Evolutionary conservation across 2,329 filamentous ascomycete genomes (phyloP), one percentile per base, ranked within the genome.

Genomic region (Penicillium sclerotiorum): DNA sequence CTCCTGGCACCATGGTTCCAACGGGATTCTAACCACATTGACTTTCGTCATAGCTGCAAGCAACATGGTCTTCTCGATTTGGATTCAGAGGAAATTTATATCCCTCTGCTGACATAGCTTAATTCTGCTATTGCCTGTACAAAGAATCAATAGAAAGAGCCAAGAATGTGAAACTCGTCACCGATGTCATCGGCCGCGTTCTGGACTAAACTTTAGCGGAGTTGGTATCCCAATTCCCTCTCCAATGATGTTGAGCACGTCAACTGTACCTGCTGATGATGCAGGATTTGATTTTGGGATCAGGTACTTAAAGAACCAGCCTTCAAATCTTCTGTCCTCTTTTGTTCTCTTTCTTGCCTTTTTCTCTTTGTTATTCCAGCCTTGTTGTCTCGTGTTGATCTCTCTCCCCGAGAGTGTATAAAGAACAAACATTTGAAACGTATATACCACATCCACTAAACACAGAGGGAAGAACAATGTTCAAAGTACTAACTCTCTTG

Each of bases 181-280:
- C 17, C 23, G 1, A 44, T 49, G 43, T 52, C 49, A 50, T 57
- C 20, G 44, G 46, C 27, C 3, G 13, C 11, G 32, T 22, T 9
- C 15, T n/a, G 12, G 20, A 27, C 32, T 7, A 15, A 21, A n/a
- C 6, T 13, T 7, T 8, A 36, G 32, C n/a, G n/a, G 42, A 18
- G 12, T 18, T 13, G n/a, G 9, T 18, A 20, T 17, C 13, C 32
- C 20, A n/a, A n/a, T n/a, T 28, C 13, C 21, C 13, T 5, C 13
- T 7, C 25, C 32, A 15, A 45, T 25, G 33, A 28, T 17, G 21
- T 39, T 4, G 9, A 49, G 30, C 44, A 49, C 45, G 44, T 50
- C 47, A 49, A 36, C 21, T 22, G n/a, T 33, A 33, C 21, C 20
- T 13, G 4, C n/a, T n/a, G n/a, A n/a, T n/a, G n/a, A 45, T 45